These are phyloP conservation scores for Populus davidiana DNA, from an alignment of 345 rosid genomes.

Conservation along the genomic window DNA sequence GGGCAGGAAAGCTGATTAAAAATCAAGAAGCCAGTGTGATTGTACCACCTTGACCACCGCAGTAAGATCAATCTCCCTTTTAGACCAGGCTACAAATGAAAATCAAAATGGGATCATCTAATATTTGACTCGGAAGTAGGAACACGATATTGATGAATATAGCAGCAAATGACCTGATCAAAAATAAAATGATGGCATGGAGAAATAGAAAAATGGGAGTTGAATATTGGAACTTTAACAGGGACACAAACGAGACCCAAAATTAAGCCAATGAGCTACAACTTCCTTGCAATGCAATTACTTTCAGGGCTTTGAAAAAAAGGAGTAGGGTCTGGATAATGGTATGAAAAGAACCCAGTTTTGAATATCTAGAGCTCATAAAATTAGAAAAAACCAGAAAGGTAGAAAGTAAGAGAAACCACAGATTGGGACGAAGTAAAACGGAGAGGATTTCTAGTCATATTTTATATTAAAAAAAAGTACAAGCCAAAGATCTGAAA, in stretches of 20 bases:
- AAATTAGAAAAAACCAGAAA: not conserved
- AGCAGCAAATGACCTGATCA: conserved; percentile 1
- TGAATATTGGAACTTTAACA: conserved; percentile 15
- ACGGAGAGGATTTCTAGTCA: not conserved
- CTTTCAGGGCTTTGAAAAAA: conserved; percentile 21
- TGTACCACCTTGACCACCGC: conserved; percentile 15
- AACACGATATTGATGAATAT: conserved; percentile 11
- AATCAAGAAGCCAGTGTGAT: conserved; percentile 20
- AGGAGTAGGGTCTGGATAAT: conserved; percentile 1
- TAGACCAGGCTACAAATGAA: conserved; percentile 29
- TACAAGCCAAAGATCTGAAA: not conserved
- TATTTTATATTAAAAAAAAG: not conserved
- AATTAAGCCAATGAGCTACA: conserved; percentile 13
- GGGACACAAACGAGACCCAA: conserved; percentile 38
- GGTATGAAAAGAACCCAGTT: not conserved
- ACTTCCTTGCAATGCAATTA: conserved; percentile 13
- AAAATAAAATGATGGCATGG: conserved; percentile 12
- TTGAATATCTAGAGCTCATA: not conserved
- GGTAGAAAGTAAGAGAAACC: not conserved
- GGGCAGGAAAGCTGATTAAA: conserved; percentile 19
- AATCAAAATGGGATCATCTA: conserved; percentile 22
- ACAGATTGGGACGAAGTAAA: conserved; percentile 2
- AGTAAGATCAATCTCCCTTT: conserved; percentile 8
- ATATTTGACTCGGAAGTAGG: conserved; percentile 36
- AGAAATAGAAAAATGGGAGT: not conserved